Percentiles rank a stretch among this genome's conserved stretches.
Conservation (phyloP, 2,329 filamentous ascomycete species). For the Sclerotinia nivalis region DNA sequence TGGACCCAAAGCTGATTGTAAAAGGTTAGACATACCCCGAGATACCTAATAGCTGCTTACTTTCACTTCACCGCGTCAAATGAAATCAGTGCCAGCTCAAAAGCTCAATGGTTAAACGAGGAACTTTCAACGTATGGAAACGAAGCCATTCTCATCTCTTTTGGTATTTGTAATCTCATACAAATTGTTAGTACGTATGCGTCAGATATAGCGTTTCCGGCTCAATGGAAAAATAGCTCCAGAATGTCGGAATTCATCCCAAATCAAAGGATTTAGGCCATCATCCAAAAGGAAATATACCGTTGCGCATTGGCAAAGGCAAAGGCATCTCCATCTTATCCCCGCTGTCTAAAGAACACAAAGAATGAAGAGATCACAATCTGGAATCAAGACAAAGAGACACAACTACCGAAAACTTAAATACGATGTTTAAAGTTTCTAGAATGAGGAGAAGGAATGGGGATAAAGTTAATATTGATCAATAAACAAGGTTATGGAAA, state of each 20-base stretch:
- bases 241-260: too few species aligned
- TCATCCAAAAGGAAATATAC: not conserved
- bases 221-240: not conserved
- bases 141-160: not conserved
- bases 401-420: too few species aligned
- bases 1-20: not conserved
- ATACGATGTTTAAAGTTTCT: too few species aligned
- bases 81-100: not conserved
- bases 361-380: not conserved
- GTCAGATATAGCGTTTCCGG: not conserved
- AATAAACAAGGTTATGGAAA: not conserved
- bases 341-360: not conserved
- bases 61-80: slow-evolving; percentile 8
- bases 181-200: not conserved
- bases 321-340: not conserved
- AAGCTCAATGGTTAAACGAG: not conserved
- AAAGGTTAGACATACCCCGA: not conserved
- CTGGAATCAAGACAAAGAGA: too few species aligned
- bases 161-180: not conserved
- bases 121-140: too few species aligned
- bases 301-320: not conserved
- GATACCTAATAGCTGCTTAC: not conserved
- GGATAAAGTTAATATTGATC: not conserved
- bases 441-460: too few species aligned
- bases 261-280: not conserved